Percentiles rank a stretch among this genome's conserved stretches.
phyloP scores from a whole-genome alignment of 805 yeast species.

The Kuraishia floccosa region DNA sequence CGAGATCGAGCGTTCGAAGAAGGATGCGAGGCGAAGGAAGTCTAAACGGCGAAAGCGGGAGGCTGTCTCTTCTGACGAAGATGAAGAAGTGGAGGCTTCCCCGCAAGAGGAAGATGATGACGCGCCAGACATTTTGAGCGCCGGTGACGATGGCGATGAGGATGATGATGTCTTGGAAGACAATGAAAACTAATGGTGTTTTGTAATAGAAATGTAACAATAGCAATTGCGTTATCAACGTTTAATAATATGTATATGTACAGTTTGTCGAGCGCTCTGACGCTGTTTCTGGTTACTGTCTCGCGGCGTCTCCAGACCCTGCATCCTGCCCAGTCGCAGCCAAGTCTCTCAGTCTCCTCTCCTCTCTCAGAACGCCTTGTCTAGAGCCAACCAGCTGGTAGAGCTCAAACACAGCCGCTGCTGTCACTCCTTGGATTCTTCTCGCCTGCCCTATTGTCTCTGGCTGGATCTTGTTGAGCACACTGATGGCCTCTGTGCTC shows the following conservation, averaged over 20 bases:
- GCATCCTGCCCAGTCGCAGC: too few relatives aligned
- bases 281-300: too few relatives aligned
- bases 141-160: conserved; percentile 1
- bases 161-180: not conserved
- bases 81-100: too few relatives aligned
- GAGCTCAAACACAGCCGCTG: conserved; percentile 80
- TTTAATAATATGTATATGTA: too few relatives aligned
- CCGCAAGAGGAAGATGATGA: conserved; percentile 2
- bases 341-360: not conserved
- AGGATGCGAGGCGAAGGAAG: conserved; percentile 7
- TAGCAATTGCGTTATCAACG: too few relatives aligned
- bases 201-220: too few relatives aligned
- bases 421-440: conserved; percentile 89
- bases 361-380: conserved; percentile 7
- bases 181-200: not conserved
- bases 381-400: conserved; percentile 37
- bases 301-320: too few relatives aligned
- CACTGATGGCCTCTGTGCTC: conserved; percentile 63
- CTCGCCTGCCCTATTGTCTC: conserved; percentile 92
- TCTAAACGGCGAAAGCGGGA: conserved; percentile 3
- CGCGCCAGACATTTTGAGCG: not conserved
- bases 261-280: too few relatives aligned
- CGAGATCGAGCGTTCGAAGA: conserved; percentile 6
- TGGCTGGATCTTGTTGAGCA: conserved; percentile 70
- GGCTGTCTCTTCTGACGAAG: too few relatives aligned